Evolutionary conservation across 225 moss, liverwort and hornwort species (phyloP).

Genomic region (Thuidium tamariscinum): DNA sequence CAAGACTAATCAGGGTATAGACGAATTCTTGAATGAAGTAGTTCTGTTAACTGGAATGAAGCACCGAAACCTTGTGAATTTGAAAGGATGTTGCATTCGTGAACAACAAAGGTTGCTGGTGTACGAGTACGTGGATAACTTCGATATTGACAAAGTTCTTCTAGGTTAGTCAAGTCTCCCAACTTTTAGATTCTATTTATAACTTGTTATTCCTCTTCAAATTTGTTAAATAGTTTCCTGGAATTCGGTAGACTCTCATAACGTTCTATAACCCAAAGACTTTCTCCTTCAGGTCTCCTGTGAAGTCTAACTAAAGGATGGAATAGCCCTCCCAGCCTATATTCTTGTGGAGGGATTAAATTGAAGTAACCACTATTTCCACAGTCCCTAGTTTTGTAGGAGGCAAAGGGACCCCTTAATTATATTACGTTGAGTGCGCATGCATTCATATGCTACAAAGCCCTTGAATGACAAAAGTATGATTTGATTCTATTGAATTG

Average conservation of each 20-base stretch:
- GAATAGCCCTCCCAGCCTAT: not conserved
- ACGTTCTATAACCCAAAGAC: not conserved
- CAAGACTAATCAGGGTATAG: not conserved
- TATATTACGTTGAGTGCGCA: too few species aligned
- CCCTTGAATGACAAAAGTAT: not conserved
- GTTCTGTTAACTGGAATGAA: conserved; percentile 25
- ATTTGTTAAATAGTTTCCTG: not conserved
- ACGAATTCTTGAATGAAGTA: conserved; percentile 30
- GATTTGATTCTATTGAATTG: not conserved
- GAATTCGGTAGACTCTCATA: not conserved
- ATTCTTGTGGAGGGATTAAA: not conserved
- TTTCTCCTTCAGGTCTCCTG: not conserved
- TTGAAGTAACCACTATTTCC: not conserved
- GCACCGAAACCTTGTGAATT: conserved; percentile 13
- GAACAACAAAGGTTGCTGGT: conserved; percentile 23
- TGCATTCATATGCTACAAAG: not conserved
- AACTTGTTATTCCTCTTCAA: too few species aligned
- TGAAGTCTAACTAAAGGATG: not conserved
- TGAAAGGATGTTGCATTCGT: conserved; percentile 38
- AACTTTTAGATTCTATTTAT: not conserved
- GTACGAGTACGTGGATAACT: conserved; percentile 34
- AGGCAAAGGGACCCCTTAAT: not conserved
- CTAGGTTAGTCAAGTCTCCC: not conserved
- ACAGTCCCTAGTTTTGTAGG: not conserved
- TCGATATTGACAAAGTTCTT: not conserved